Evolutionary conservation across 176 grass and related monocot genomes (phyloP), one percentile per base, ranked within the genome.

Genomic region (Zoysia japonica): DNA sequence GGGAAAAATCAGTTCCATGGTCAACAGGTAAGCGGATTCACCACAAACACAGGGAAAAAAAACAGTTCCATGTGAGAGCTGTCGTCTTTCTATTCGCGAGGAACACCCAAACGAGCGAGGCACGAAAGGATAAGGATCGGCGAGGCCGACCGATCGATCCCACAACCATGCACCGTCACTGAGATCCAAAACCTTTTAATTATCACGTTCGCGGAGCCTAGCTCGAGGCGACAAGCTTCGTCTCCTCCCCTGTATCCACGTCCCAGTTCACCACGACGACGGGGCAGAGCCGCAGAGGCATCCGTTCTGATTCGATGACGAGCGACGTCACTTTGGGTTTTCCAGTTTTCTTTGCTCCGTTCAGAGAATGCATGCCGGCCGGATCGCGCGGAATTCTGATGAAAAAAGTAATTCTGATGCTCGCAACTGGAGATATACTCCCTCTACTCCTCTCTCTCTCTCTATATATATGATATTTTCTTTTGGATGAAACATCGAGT

Each of bases 61-160:
- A 8, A 11, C 48, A 2, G 9, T 12, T 53, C 51, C 12, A 16
- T 61, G n/a, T 7, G 52, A 78, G 41, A 28, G 9, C 5, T 54
- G 11, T 37, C 61, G 28, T 65, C 40, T 56, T 87, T 72, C 28
- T 70, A 48, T 87, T 77, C 49, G 3, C 1, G 7, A 9, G 43
- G 16, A 50, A 50, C 45, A 0, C 28, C 28, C 28, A 28, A 28
- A 28, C 43, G 38, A 45, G 48, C 59, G 9, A 44, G 11, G 8
- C 12, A 43, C 46, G 47, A 70, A 35, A 47, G 57, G 53, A 83
- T 87, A 88, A 88, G 75, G 70, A 69, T 44, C 3, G 53, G 20
- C 40, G 64, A 66, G 5, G 75, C 10, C 59, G 59, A 61, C 1
- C 1, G 7, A 61, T 49, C 13, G 45, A 78, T 64, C 12, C n/a